Conservation (phyloP, 306 rosid genomes). For the Cucumis hystrix region DNA sequence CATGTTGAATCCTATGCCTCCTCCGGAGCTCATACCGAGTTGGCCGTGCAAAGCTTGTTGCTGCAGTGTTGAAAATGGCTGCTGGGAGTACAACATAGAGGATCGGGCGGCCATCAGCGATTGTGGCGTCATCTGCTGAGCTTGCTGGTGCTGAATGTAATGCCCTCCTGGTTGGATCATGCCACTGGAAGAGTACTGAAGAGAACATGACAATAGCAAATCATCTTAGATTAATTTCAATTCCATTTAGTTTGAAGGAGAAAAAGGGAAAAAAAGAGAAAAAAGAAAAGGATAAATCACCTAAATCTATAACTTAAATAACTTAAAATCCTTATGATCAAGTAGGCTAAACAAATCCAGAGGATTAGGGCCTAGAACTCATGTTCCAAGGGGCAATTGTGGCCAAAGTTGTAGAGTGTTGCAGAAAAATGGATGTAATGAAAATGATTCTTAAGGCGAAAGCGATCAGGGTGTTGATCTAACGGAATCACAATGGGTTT, state of each 20-base stretch:
- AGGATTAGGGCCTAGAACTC: neutral
- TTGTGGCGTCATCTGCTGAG: slow-evolving; percentile 77
- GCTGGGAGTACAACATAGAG: slow-evolving; percentile 73
- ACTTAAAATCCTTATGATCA: neutral
- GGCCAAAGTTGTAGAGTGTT: neutral
- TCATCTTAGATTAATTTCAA: neutral
- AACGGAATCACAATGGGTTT: neutral
- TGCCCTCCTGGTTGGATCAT: slow-evolving; percentile 77
- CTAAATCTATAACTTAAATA: neutral
- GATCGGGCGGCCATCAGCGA: slow-evolving; percentile 86
- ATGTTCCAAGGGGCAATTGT: neutral
- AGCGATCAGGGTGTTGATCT: neutral
- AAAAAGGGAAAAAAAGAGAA: neutral
- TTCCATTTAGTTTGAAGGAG: neutral
- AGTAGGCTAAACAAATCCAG: neutral
- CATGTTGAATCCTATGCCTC: slow-evolving; percentile 64
- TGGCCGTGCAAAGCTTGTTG: slow-evolving; percentile 77
- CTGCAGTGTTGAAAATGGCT: slow-evolving; percentile 63
- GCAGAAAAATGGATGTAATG: neutral
- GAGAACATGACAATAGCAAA: neutral
- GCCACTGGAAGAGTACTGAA: slow-evolving; percentile 63
- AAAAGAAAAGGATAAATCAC: neutral
- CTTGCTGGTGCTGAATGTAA: slow-evolving; percentile 80
- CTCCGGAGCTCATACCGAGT: slow-evolving; percentile 52
- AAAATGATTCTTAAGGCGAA: neutral